Base-by-base conservation (phyloP, 306 rosid genomes). In the Ziziphus jujuba region DNA sequence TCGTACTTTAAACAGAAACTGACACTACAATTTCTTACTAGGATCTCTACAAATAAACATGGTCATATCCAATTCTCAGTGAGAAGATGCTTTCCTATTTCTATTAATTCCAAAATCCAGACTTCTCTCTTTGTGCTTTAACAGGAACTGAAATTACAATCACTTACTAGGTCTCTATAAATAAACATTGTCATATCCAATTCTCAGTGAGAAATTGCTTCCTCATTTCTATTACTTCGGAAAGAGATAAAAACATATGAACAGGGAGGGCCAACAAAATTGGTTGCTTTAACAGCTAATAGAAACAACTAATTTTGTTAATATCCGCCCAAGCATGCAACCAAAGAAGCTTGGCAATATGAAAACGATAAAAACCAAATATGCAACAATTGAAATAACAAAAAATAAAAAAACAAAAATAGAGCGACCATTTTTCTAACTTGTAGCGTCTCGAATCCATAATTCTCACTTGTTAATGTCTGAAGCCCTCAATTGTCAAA, bases 271-370 rank as follows among this genome's bases (percentile, higher is more conserved):
- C 33, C 3, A 28, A 28, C 2, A 28, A 28, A 28, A 2, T 28
- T 28, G 33, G 53, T 9, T 20, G 24, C 54, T 34, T 70, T 22
- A 50, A 51, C 34, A 8, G 56, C 48, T 20, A 54, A 59, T 38
- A 21, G 19, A 24, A 13, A 28, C 59, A 33, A 22, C 61, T 33
- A 55, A 9, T 12, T 22, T 28, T 44, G 48, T 43, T 33, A 40
- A 74, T 51, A 23, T 52, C n/a, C 58, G 43, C 20, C 59, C 38
- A 2, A 59, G 43, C 33, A 16, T 16, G n/a, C 61, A 25, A 52
- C 50, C 59, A 45, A 48, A 33, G 57, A 31, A 45, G 19, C 33
- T 57, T 20, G 47, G 47, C 4, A 24, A 19, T 3, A 33, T 21
- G 19, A 47, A 16, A 28, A 33, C 53, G 44, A 48, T 58, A 24